Evolutionary conservation across 2,329 filamentous ascomycete species (phyloP).

Genomic region (Pseudophaeomoniella oleicola): DNA sequence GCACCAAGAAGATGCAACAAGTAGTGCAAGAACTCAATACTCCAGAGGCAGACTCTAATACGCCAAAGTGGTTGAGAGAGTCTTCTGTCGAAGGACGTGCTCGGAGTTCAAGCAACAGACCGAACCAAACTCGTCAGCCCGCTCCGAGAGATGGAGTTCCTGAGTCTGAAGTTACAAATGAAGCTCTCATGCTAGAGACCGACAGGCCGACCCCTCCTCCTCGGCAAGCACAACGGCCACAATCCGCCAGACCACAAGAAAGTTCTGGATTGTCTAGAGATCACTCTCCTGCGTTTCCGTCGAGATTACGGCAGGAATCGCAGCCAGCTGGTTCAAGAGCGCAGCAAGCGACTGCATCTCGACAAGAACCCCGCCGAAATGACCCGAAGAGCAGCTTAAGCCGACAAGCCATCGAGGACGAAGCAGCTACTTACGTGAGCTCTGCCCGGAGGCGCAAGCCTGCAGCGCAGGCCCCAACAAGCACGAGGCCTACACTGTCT

Average conservation of each 20-base stretch:
- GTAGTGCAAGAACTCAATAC: slow-evolving; percentile 75
- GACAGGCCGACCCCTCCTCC: slow-evolving; percentile 43
- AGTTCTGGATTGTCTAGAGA: slow-evolving; percentile 20
- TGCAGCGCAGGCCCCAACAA: slow-evolving; percentile 33
- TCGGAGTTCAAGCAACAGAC: slow-evolving; percentile 7
- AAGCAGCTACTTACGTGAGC: slow-evolving; percentile 70
- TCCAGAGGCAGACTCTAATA: slow-evolving; percentile 55
- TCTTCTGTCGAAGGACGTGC: slow-evolving; percentile 24
- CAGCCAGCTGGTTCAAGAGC: slow-evolving; percentile 45
- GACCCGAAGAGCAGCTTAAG: slow-evolving; percentile 50
- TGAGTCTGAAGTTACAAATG: slow-evolving; percentile 17
- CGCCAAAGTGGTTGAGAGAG: slow-evolving; percentile 93
- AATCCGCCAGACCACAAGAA: slow-evolving; percentile 6
- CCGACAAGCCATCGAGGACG: slow-evolving; percentile 61
- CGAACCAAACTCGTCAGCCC: slow-evolving; percentile 11
- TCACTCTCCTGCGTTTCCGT: slow-evolving; percentile 35
- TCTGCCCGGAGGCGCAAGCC: slow-evolving; percentile 68
- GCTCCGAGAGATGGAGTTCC: slow-evolving; percentile 2
- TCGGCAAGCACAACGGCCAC: slow-evolving; percentile 9
- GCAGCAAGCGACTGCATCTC: slow-evolving; percentile 17
- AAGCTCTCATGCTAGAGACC: slow-evolving; percentile 64
- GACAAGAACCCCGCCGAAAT: slow-evolving; percentile 14
- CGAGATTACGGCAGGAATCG: slow-evolving; percentile 23
- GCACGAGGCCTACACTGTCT: too few relatives aligned
- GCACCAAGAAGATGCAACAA: slow-evolving; percentile 84